Evolutionary conservation across 2,329 filamentous ascomycete genomes (phyloP), one percentile per base, ranked within the genome.

Genomic region (Lachnellula hyalina): DNA sequence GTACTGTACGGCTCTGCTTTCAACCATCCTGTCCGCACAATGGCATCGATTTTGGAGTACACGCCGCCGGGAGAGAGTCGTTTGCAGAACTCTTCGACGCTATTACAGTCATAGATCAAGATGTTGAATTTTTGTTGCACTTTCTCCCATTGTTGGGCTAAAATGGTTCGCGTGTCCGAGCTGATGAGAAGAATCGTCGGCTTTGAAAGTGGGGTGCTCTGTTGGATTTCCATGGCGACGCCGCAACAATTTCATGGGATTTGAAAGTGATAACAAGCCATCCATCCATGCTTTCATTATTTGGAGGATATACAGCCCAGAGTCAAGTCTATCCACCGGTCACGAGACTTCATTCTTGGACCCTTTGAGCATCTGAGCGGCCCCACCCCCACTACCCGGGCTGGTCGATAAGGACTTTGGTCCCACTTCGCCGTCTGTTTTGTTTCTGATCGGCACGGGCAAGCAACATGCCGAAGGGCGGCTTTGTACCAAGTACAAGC

Each of bases 21-120:
- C 34, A 65, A 61, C 68, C 68, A 70, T 8, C 68, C 68, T 14
- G 62, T 66, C 17, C 68, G 63, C 17, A 69, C 47, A 32, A 70
- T 69, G 46, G 67, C 68, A 19, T 59, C 50, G 51, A 70, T 63
- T 5, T 62, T 55, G 17, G 59, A 58, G 54, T 69, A 70, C 14
- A 56, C 47, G 11, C 67, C 65, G 15, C 63, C 68, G 2, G 67
- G 68, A 53, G 57, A 45, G 7, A 70, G 61, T 5, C 62, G 62
- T 49, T 55, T 50, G 48, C 54, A 58, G 54, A 67, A 67, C 34
- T 67, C 63, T 7, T 62, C 57, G 14, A 60, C 55, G 15, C 48
- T 45, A 4, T 36, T 25, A 54, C 63, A 65, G 53, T 65, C 62
- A 54, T 67, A 66, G 28, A 47, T 47, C 3, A 66, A 49, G 2